Evolutionary conservation across 2,329 filamentous ascomycete species (phyloP), one percentile per base, ranked within the genome.

Genomic region (Dothistroma septosporum): DNA sequence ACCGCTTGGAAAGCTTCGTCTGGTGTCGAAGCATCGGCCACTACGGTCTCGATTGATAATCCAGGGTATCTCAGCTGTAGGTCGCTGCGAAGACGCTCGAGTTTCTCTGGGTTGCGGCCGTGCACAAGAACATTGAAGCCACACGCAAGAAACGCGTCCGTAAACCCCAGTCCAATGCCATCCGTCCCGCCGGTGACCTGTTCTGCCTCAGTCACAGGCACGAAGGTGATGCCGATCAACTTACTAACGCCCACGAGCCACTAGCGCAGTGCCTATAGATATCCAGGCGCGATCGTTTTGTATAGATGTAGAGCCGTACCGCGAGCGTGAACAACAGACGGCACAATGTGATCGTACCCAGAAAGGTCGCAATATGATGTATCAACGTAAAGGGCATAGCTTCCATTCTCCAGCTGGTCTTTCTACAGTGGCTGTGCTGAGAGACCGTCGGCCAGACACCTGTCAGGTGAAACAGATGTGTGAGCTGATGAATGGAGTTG

Each of bases 91-190:
- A 80, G 71, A 2, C 59, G 58, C 0, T 73, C 65, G 2, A 85
- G 75, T 64, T 83, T 84, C 7, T 70, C 63, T 8, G 64, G 60
- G 60, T 81, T 82, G 22, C 80, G 78, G 21, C 82, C 82, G 64
- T 85, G 82, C 19, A 85, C 68, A 16, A 84, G 74, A 31, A 85
- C 73, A 64, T 83, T 80, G 76, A 84, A 83, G 48, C 81, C 80
- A n/a, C 71, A 72, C 0, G 64, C 59, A 14, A 78, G 79, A 35
- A 85, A 78, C 65, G 81, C 78, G 53, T 77, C 67, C 2, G 77
- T 76, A 58, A 84, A 77, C 0, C 73, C 77, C 22, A 73, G 70
- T 14, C 83, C 83, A 33, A 84, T 82, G 9, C 82, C 83, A 50
- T 82, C 80, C 3, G 76, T 79, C n/a, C 79, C 76, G 24, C 82